Evolutionary conservation across 139 green algal species (phyloP).

Genomic region (Chara braunii): DNA sequence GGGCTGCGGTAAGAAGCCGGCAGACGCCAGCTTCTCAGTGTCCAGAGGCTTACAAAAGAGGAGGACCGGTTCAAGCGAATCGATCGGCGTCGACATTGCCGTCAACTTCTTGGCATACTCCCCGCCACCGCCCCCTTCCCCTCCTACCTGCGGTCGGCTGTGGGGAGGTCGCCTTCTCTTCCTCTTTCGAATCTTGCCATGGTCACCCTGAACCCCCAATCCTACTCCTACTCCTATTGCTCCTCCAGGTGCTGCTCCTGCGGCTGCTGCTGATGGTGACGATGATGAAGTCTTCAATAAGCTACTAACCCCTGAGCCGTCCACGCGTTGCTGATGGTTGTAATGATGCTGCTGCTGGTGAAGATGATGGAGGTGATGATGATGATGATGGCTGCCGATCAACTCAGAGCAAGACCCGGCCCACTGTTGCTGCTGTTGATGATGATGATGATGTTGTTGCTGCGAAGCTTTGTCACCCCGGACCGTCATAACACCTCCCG

Average conservation of each 20-base stretch:
- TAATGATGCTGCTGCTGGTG: not conserved
- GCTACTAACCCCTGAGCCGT: not conserved
- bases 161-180: not conserved
- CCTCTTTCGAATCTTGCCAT: not conserved
- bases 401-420: too few species aligned
- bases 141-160: not conserved
- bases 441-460: too few species aligned
- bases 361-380: not conserved
- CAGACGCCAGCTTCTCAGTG: not conserved
- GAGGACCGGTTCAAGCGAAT: conserved; percentile 15
- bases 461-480: too few species aligned
- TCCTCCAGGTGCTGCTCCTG: not conserved
- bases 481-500: too few species aligned
- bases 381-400: too few species aligned
- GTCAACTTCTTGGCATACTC: too few species aligned
- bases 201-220: not conserved
- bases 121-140: too few species aligned
- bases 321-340: not conserved
- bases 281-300: not conserved
- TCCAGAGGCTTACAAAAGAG: conserved; percentile 25
- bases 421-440: too few species aligned
- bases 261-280: not conserved
- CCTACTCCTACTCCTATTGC: not conserved
- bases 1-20: conserved; percentile 7
- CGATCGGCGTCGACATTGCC: not conserved